A percentile compares a stretch with the other conserved stretches of the same genome.
Conservation (phyloP, 1,284 basidiomycete genomes). For the Cryptococcus depauperatus region DNA sequence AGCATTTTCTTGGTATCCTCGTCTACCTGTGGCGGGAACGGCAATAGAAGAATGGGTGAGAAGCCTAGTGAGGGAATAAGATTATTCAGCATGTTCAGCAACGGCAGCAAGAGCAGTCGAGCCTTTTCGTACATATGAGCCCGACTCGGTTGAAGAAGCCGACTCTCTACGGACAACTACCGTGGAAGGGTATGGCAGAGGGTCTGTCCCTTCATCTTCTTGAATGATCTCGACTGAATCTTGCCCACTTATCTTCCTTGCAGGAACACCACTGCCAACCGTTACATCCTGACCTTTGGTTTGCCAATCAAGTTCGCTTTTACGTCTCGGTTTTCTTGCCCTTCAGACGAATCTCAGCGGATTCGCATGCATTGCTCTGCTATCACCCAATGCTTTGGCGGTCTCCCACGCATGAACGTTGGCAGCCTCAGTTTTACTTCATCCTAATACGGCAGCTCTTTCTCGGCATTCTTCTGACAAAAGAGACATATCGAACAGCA, state of each 20-base stretch:
- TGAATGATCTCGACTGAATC: constrained; percentile 5
- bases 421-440: constrained; percentile 28
- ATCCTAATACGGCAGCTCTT: constrained; percentile 33
- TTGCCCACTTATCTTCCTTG: background rate
- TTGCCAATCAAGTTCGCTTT: background rate
- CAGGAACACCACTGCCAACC: no score
- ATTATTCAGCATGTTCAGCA: constrained; percentile 17
- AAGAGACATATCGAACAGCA: constrained; percentile 35
- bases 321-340: constrained; percentile 23
- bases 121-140: constrained; percentile 15
- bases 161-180: no score
- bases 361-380: constrained; percentile 35
- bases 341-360: constrained; percentile 37
- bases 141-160: background rate
- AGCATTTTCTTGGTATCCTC: constrained; percentile 33
- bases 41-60: constrained; percentile 9
- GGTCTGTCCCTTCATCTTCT: constrained; percentile 14
- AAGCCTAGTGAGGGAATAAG: constrained; percentile 13
- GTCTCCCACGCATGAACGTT: constrained; percentile 35
- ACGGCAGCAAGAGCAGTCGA: constrained; percentile 15
- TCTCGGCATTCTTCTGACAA: constrained; percentile 35
- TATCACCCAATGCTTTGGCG: constrained; percentile 34
- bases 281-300: no score
- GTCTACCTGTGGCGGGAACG: constrained; percentile 17
- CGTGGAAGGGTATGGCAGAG: background rate